Base-by-base conservation (phyloP, 768 basidiomycete genomes). In the Suillus luteus region DNA sequence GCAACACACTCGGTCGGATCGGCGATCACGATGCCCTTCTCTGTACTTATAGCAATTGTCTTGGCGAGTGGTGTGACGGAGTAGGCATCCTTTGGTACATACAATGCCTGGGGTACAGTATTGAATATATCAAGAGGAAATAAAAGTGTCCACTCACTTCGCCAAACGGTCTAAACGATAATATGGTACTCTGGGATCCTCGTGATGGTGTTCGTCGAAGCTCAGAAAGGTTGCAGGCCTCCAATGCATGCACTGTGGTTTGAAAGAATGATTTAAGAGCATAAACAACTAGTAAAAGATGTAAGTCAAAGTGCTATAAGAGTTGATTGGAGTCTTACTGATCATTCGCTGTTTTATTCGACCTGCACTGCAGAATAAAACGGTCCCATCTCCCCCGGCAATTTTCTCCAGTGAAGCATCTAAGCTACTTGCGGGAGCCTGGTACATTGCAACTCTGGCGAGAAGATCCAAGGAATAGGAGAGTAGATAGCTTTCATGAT, bases 381-480 rank as follows among this genome's bases (percentile, higher is more conserved):
- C 85, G 55, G 78, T 81, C 7, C 79, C 77, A 62, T 83, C 82
- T n/a, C 78, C 72, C 1, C 82, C 82, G 5, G 84, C 82, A 19
- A 93, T 78, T 44, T 81, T 83, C 73, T 93, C 91, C 67, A 81
- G 73, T 3, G 89, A 86, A 1, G 84, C 82, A 6, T 84, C 81
- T 22, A 92, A 71, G 2, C 76, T 77, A 61, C 81, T 77, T 10
- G 75, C 67, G 15, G 84, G 77, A 0, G 82, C 72, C 63, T 84
- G 76, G 2, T 83, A 85, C 35, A 81, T 76, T 9, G 82, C 84
- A 12, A 89, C 81, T 27, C 85, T 84, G 0, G 84, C 86, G 49
- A 93, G 75, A n/a, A 87, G 72, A 63, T 92, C 90, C 10, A 93
- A 79, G 0, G 90, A 88, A 70, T 91, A 94, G 0, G 89, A 82